phyloP scores from a whole-genome alignment of 2,329 filamentous ascomycete genomes.

The Cladophialophora chaetospira region DNA sequence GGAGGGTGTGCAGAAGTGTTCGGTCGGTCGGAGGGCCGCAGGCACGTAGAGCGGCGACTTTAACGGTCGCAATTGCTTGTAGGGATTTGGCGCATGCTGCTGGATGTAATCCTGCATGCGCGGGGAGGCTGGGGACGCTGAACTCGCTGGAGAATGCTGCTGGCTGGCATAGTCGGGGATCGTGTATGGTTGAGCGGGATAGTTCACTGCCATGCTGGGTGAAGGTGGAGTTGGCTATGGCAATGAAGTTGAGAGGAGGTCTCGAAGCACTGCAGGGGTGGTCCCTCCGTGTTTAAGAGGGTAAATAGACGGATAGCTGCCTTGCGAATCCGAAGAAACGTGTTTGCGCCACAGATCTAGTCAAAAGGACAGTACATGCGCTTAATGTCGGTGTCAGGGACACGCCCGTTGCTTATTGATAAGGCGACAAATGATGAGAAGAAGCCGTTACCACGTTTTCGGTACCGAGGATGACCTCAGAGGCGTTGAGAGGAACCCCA shows the following conservation, averaged over 20 bases:
- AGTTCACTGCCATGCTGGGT: slow-evolving; percentile 30
- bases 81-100: slow-evolving; percentile 41
- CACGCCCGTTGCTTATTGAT: background rate
- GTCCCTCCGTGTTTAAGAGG: background rate
- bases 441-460: background rate
- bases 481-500: slow-evolving; percentile 4
- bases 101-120: slow-evolving; percentile 43
- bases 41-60: slow-evolving; percentile 65
- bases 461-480: slow-evolving; percentile 20
- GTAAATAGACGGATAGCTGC: background rate
- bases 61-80: slow-evolving; percentile 60
- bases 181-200: slow-evolving; percentile 31
- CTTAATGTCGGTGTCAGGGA: slow-evolving; percentile 7
- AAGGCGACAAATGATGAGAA: background rate
- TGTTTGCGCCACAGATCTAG: slow-evolving; percentile 3
- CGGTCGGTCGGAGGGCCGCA: slow-evolving; percentile 63
- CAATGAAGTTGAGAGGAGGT: background rate
- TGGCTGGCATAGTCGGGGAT: slow-evolving; percentile 35
- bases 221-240: background rate
- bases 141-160: slow-evolving; percentile 49
- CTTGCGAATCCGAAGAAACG: background rate
- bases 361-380: background rate
- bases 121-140: slow-evolving; percentile 56
- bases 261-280: background rate
- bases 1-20: slow-evolving; percentile 51